These are phyloP conservation scores for Sporothrix humicola DNA, from an alignment of 2,329 filamentous ascomycete species.

Conservation along the genomic window DNA sequence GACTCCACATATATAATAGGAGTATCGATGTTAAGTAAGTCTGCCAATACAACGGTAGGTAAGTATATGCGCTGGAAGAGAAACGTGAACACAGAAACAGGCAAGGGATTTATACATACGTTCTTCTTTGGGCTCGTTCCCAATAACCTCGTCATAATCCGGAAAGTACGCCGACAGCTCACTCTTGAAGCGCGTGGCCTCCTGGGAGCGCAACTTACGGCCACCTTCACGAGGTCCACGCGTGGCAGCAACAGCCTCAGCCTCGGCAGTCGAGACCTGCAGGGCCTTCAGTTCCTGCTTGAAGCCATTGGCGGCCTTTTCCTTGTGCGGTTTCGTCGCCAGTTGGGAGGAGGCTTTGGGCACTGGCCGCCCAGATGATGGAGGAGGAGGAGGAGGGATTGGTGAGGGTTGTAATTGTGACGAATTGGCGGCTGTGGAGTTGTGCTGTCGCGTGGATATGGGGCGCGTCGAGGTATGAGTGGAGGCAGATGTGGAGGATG, in stretches of 20 bases:
- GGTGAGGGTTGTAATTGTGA: background rate
- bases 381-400: background rate
- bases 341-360: slow-evolving; percentile 36
- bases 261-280: slow-evolving; percentile 55
- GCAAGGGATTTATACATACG: slow-evolving; percentile 58
- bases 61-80: background rate
- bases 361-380: background rate
- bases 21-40: slow-evolving; percentile 74
- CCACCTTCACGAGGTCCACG: slow-evolving; percentile 59
- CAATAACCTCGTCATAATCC: slow-evolving; percentile 93
- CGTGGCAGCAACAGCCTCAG: slow-evolving; percentile 45
- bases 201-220: slow-evolving; percentile 81
- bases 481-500: slow-evolving; percentile 12
- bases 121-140: slow-evolving; percentile 77
- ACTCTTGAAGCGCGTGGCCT: slow-evolving; percentile 85
- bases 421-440: background rate
- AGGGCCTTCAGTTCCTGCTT: slow-evolving; percentile 65
- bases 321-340: slow-evolving; percentile 56
- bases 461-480: slow-evolving; percentile 16
- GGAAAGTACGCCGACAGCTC: slow-evolving; percentile 89
- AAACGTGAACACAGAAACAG: too few species aligned
- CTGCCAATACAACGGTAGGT: slow-evolving; percentile 51
- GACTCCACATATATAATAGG: slow-evolving; percentile 73
- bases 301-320: slow-evolving; percentile 66
- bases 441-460: slow-evolving; percentile 14